Evolutionary conservation across 768 basidiomycete genomes (phyloP).

Genomic region (Scleroderma citrinum): DNA sequence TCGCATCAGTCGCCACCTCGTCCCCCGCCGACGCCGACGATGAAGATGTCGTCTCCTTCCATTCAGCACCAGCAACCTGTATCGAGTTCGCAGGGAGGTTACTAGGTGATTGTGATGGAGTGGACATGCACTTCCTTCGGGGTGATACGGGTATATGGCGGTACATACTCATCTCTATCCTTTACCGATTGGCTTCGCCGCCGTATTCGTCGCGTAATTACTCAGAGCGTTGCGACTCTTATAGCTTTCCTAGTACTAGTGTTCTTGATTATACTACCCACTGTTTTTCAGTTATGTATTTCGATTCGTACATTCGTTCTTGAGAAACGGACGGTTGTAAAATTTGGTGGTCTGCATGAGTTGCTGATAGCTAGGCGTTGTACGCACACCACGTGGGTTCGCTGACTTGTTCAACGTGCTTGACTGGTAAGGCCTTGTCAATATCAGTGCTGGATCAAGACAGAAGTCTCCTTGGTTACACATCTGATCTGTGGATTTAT

Average conservation of each 20-base stretch:
- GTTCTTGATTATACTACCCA: slow-evolving; percentile 31
- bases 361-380: too few relatives aligned
- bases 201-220: slow-evolving; percentile 4
- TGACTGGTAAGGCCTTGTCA: too few relatives aligned
- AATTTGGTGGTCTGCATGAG: too few relatives aligned
- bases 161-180: slow-evolving; percentile 10
- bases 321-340: too few relatives aligned
- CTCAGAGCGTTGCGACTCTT: slow-evolving; percentile 12
- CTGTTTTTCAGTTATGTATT: slow-evolving; percentile 25
- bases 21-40: slow-evolving; percentile 43
- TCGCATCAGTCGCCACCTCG: slow-evolving; percentile 45
- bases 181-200: slow-evolving; percentile 5
- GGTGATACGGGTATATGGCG: slow-evolving; percentile 1
- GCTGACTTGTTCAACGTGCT: too few relatives aligned
- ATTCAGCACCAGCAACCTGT: slow-evolving; percentile 48
- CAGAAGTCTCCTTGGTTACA: too few relatives aligned
- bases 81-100: slow-evolving; percentile 29
- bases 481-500: too few relatives aligned
- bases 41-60: slow-evolving; percentile 48
- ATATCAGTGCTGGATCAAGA: too few relatives aligned
- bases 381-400: too few relatives aligned
- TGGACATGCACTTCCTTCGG: too few relatives aligned
- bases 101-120: too few relatives aligned
- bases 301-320: slow-evolving; percentile 20
- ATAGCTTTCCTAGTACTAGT: slow-evolving; percentile 4